Evolutionary conservation across 2,329 filamentous ascomycete genomes (phyloP).

Genomic region (Zarea fungicola): DNA sequence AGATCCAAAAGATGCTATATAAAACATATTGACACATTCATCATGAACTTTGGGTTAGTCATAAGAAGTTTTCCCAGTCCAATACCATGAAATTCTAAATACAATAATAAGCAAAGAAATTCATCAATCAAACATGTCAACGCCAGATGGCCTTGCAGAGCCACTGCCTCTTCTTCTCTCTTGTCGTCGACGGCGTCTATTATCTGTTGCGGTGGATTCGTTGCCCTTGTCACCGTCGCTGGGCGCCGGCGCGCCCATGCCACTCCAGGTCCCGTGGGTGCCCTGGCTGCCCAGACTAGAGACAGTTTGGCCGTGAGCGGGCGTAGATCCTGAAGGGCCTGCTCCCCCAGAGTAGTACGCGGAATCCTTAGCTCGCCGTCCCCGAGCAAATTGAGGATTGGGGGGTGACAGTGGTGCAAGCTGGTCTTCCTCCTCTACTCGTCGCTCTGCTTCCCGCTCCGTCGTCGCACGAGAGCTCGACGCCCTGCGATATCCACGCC

Average conservation of each 20-base stretch:
- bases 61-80: background rate
- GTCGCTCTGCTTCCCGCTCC: constrained; percentile 42
- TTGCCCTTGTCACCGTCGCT: constrained; percentile 32
- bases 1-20: background rate
- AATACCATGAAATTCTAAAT: background rate
- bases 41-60: constrained; percentile 9
- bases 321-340: constrained; percentile 37
- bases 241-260: constrained; percentile 40
- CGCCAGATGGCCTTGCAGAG: constrained; percentile 24
- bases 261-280: constrained; percentile 51
- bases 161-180: constrained; percentile 45
- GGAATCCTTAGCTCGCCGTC: constrained; percentile 51
- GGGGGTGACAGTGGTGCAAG: constrained; percentile 48
- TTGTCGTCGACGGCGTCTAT: constrained; percentile 49
- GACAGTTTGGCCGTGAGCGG: constrained; percentile 35
- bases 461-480: constrained; percentile 41
- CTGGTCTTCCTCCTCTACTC: constrained; percentile 33
- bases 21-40: constrained; percentile 19
- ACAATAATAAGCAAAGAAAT: background rate
- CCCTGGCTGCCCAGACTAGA: constrained; percentile 43
- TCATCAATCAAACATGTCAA: constrained; percentile 34
- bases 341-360: constrained; percentile 53
- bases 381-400: constrained; percentile 50
- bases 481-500: constrained; percentile 50
- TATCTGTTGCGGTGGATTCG: constrained; percentile 39